Evolutionary conservation across 2,329 filamentous ascomycete species (phyloP), one percentile per base, ranked within the genome.

Genomic region (Paracoccidioides lutzii): DNA sequence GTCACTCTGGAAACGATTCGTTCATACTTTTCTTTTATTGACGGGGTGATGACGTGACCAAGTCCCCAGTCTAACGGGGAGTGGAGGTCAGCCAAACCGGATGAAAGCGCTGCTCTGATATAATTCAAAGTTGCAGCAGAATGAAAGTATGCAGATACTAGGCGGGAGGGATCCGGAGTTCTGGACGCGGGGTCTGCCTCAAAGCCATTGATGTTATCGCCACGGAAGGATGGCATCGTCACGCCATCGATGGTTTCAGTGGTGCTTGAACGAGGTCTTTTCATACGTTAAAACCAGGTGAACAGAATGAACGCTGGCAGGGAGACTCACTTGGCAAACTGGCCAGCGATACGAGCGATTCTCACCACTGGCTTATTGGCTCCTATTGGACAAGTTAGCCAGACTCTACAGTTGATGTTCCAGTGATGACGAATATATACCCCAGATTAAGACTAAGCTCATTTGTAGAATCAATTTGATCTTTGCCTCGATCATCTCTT

Each of bases 401-500:
- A 48, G 55, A 57, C 52, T 59, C 52, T 35, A 41, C 43, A 28
- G 37, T 30, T 15, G 30, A 43, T 12, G 10, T 30, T 12, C 12
- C 57, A 14, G n/a, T 43, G 38, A 78, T 57, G 78, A 79, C 62
- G 37, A 40, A 37, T 42, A 12, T 88, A 41, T 65, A 73, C 71
- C 93, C 85, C 90, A 96, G 69, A 97, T 90, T 58, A 98, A 78
- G 0, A 98, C 88, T 63, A 98, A 75, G 61, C 88, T 95, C 91
- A 98, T 97, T 74, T 98, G 93, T 58, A 98, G 76, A 35, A 98
- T 80, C 32, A 98, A 81, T 75, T 97, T 97, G 71, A 97, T 89
- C 77, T 97, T 98, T 60, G 88, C 86, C 73, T 97, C 90, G 63
- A 98, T 96, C 61, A 87, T 86, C 12, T 81, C 80, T 69, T 90